Evolutionary conservation across 1,284 basidiomycete genomes (phyloP).

Genomic region (Vanrija pseudolonga): DNA sequence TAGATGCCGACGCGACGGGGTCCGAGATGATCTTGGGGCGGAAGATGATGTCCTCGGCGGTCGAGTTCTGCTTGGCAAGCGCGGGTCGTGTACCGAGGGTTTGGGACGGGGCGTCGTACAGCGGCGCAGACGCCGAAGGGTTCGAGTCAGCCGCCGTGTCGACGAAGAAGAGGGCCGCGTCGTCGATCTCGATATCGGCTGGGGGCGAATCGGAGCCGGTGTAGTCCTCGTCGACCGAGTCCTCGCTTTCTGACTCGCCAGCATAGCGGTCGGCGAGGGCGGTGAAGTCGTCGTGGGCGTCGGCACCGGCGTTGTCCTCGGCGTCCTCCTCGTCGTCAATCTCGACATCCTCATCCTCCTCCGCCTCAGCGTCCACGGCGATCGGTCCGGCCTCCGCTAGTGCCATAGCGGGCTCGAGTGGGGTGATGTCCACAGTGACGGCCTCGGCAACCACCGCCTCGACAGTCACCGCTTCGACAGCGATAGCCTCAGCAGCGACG

Average conservation of each 20-base stretch:
- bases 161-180: slow-evolving; percentile 26
- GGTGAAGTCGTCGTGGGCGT: slow-evolving; percentile 2
- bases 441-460: too few species aligned
- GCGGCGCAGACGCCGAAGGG: slow-evolving; percentile 1
- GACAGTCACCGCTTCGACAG: too few species aligned
- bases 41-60: slow-evolving; percentile 44
- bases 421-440: background rate
- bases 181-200: too few species aligned
- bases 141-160: slow-evolving; percentile 19
- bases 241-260: background rate
- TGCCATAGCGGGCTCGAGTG: background rate
- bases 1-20: slow-evolving; percentile 4
- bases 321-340: background rate
- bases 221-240: background rate
- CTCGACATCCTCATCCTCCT: slow-evolving; percentile 2
- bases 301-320: background rate
- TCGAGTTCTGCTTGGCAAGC: slow-evolving; percentile 9
- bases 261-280: background rate
- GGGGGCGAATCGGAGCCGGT: too few species aligned
- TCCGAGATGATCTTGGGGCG: slow-evolving; percentile 28
- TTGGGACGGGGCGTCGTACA: slow-evolving; percentile 21
- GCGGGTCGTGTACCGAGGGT: slow-evolving; percentile 20
- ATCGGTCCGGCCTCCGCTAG: background rate
- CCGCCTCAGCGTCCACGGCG: background rate
- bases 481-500: too few species aligned